Evolutionary conservation across 768 basidiomycete genomes (phyloP).

Genomic region (Coprinopsis strossmayeri): DNA sequence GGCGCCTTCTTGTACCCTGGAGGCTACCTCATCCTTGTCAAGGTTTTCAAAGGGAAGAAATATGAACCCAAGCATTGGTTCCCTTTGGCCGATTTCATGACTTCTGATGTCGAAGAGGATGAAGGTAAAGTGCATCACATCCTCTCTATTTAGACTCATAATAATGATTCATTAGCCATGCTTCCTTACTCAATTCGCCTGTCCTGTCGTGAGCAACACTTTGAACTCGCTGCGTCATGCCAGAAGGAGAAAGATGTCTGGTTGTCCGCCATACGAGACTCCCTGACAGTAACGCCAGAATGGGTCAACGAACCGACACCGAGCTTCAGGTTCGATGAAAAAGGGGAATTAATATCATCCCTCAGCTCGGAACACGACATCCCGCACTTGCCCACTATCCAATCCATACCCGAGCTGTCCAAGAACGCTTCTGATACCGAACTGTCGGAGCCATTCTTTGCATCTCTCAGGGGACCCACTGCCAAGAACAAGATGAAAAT

Average conservation of each 20-base stretch:
- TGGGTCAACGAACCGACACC: slow-evolving; percentile 61
- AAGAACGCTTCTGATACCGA: slow-evolving; percentile 25
- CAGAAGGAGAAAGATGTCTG: slow-evolving; percentile 82
- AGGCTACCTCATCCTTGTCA: slow-evolving; percentile 82
- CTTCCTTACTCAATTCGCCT: slow-evolving; percentile 81
- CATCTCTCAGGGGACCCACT: slow-evolving; percentile 23
- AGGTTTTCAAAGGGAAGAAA: slow-evolving; percentile 69
- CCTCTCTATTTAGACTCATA: not conserved
- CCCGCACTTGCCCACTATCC: slow-evolving; percentile 43
- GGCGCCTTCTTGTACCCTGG: slow-evolving; percentile 86
- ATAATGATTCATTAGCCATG: slow-evolving; percentile 42
- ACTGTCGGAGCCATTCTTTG: slow-evolving; percentile 28
- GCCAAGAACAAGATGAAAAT: slow-evolving; percentile 22
- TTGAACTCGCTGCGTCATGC: slow-evolving; percentile 86
- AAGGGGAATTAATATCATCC: slow-evolving; percentile 27
- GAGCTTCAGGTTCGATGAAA: slow-evolving; percentile 47
- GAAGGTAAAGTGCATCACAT: slow-evolving; percentile 53
- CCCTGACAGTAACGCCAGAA: slow-evolving; percentile 33
- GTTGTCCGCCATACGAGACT: slow-evolving; percentile 60
- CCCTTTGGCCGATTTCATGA: slow-evolving; percentile 62
- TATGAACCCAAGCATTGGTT: slow-evolving; percentile 94
- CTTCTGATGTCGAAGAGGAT: slow-evolving; percentile 61
- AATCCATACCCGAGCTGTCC: slow-evolving; percentile 45
- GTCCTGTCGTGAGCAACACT: slow-evolving; percentile 58
- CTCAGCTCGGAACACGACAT: slow-evolving; percentile 21